Conservation (phyloP, 208 protist genomes). For the Tritrichomonas foetus region DNA sequence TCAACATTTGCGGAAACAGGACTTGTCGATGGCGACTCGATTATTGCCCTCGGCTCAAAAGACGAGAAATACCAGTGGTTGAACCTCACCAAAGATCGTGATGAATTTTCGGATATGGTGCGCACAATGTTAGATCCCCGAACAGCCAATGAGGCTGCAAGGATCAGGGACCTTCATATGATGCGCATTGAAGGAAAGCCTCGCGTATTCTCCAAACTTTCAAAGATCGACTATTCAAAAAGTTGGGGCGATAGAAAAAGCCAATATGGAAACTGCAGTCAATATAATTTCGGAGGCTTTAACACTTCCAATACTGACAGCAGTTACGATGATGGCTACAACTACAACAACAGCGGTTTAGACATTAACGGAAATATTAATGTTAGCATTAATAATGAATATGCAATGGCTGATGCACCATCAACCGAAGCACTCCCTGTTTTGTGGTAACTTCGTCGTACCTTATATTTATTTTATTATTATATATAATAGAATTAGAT, state of each 20-base stretch:
- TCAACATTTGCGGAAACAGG: not conserved
- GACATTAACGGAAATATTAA: not conserved
- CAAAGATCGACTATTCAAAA: too few species aligned
- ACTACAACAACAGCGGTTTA: too few species aligned
- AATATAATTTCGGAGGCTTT: too few species aligned
- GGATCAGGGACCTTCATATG: not conserved
- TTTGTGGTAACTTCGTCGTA: not conserved
- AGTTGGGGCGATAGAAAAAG: too few species aligned
- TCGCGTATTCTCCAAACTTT: not conserved
- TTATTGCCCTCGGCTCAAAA: not conserved
- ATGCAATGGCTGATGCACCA: not conserved
- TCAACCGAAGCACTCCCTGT: not conserved
- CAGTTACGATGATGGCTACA: too few species aligned
- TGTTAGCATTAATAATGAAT: not conserved
- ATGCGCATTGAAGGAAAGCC: conserved; percentile 10
- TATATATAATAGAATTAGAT: too few species aligned
- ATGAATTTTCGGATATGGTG: not conserved
- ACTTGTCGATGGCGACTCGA: not conserved
- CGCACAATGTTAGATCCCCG: not conserved
- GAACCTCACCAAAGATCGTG: not conserved
- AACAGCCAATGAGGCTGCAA: not conserved
- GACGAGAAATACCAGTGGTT: not conserved
- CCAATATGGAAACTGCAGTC: too few species aligned
- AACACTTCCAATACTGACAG: too few species aligned
- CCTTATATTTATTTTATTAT: too few species aligned